Conservation (phyloP, 768 basidiomycete genomes). For the Leccinum sublutescens region DNA sequence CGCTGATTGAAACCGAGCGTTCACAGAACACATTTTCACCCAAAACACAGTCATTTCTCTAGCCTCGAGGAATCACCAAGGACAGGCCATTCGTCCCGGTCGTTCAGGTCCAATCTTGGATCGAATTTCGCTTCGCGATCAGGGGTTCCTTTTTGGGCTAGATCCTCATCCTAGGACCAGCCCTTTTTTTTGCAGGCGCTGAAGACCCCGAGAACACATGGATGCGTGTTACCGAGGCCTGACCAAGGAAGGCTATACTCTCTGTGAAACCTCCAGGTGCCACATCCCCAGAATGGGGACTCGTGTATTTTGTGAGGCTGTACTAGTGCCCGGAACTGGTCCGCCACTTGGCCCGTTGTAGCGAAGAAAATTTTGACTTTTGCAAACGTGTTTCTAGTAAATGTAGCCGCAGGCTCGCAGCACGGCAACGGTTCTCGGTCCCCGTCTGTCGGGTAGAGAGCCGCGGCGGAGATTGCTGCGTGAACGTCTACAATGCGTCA, state of each 20-base stretch:
- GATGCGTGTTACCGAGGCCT: conserved; percentile 26
- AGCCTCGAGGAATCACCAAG: conserved; percentile 40
- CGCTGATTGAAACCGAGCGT: conserved; percentile 33
- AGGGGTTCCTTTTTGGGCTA: conserved; percentile 51
- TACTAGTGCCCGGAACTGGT: conserved; percentile 13
- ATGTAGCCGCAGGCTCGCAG: conserved; percentile 6
- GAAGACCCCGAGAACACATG: conserved; percentile 27
- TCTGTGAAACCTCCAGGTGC: conserved; percentile 16
- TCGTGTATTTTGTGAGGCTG: conserved; percentile 25
- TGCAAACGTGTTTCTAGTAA: conserved; percentile 9
- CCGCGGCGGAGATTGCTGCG: conserved; percentile 32
- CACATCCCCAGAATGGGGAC: conserved; percentile 15
- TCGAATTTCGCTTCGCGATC: conserved; percentile 40
- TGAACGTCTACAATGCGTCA: too few species aligned
- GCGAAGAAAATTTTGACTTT: conserved; percentile 19
- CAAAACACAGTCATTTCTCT: conserved; percentile 5
- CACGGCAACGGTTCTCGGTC: conserved; percentile 7
- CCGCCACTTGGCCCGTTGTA: conserved; percentile 2
- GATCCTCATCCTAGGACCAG: conserved; percentile 20
- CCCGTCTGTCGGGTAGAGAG: conserved; percentile 11
- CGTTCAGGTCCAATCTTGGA: conserved; percentile 32
- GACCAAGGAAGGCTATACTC: conserved; percentile 33
- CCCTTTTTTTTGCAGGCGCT: conserved; percentile 27
- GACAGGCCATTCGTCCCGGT: conserved; percentile 28
- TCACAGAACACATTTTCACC: conserved; percentile 27